Base-by-base conservation (phyloP, 768 basidiomycete genomes). In the Scleroderma citrinum region DNA sequence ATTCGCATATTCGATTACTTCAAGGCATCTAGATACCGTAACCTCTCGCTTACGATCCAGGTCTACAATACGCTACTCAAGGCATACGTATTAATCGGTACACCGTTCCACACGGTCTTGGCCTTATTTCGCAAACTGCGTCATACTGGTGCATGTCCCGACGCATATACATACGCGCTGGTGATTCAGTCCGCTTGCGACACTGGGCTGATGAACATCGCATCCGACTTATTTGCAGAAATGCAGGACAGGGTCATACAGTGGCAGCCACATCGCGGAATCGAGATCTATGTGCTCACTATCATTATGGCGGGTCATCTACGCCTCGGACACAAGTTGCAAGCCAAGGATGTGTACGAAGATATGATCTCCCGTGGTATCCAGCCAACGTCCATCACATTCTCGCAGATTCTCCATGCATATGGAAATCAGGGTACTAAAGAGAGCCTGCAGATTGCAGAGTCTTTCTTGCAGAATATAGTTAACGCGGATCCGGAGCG, bases 141-240 rank as follows among this genome's bases (percentile, higher is more conserved):
- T 49, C 58, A 68, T 32, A 61, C 71, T 7, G 75, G 76, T 3
- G 60, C 85, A 14, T 71, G 72, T 34, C 86, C 90, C 0, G 77
- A 85, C 54, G 63, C 57, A 5, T 73, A 76, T 56, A 83, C 87
- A 0, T 95, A 85, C 63, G 74, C 85, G 1, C 70, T 87, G 40
- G 69, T 92, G 43, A 81, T 93, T 31, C 87, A 89, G 60, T 85
- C 87, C 0, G 87, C 92, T 11, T 86, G 87, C 60, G 87, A 92
- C 57, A 71, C 80, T 16, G 78, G 82, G 5, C 61, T 75, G 47
- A 80, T 92, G 75, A 68, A 71, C 12, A 62, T 77, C 7, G 92
- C 91, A 5, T 63, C 70, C 43, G 73, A 81, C n/a, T 70, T 95
- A 19, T 84, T 85, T 59, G 61, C 66, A 32, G 76, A 87, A 62